phyloP scores from a whole-genome alignment of 2,329 filamentous ascomycete species.

The Fusarium sp. region DNA sequence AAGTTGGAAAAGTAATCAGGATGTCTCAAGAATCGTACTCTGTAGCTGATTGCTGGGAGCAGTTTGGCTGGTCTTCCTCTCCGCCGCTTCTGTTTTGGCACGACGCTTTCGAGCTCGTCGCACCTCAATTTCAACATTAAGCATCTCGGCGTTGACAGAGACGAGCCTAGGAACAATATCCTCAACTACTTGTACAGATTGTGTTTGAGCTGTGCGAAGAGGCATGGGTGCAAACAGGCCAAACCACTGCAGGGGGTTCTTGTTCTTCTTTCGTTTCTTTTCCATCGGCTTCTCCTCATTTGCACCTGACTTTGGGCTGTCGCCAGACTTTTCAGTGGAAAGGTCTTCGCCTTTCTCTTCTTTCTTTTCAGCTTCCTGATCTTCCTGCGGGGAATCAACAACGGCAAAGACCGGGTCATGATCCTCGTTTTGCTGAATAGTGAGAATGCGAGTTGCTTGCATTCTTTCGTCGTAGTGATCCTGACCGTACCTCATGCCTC shows the following conservation, averaged over 20 bases:
- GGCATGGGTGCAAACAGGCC: conserved; percentile 66
- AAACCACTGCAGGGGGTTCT: conserved; percentile 68
- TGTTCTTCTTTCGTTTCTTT: conserved; percentile 39
- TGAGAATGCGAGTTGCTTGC: conserved; percentile 68
- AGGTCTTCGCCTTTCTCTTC: background rate
- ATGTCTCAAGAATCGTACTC: conserved; percentile 27
- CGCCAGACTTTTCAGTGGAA: background rate
- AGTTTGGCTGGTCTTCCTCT: conserved; percentile 46
- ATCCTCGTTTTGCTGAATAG: conserved; percentile 31
- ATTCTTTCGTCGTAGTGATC: conserved; percentile 82
- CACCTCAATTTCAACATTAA: conserved; percentile 76
- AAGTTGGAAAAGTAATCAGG: conserved; percentile 15
- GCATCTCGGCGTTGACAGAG: conserved; percentile 71
- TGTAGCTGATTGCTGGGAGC: conserved; percentile 12
- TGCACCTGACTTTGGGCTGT: conserved; percentile 17
- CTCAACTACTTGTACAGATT: conserved; percentile 69
- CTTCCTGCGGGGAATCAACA: conserved; percentile 8
- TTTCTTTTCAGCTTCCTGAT: conserved; percentile 14
- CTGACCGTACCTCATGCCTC: conserved; percentile 73
- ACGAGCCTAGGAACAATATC: conserved; percentile 69
- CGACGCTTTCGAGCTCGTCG: conserved; percentile 70
- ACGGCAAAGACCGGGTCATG: conserved; percentile 42
- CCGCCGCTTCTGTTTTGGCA: conserved; percentile 60
- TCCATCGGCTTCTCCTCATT: conserved; percentile 23
- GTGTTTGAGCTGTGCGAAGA: conserved; percentile 69